Percentiles rank a stretch among this genome's conserved stretches.
Evolutionary conservation across 768 basidiomycete species (phyloP).

Genomic region (Brasilioporus rufonigricans): DNA sequence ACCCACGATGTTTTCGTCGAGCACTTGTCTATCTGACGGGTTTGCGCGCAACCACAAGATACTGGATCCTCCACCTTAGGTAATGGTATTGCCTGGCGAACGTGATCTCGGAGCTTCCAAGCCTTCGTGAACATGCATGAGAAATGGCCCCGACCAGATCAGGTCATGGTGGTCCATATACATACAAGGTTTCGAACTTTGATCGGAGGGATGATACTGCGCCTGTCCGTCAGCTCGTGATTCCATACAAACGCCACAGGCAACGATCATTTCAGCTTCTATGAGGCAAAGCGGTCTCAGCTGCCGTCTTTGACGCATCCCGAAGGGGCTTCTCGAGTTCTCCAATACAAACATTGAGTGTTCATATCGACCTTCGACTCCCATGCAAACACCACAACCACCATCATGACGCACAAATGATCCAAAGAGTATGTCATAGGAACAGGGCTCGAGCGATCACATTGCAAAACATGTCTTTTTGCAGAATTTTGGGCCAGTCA

Average conservation of each 20-base stretch:
- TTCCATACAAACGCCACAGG: conserved; percentile 15
- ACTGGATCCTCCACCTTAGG: neutral
- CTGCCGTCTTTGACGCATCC: conserved; percentile 2
- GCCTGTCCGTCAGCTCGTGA: neutral
- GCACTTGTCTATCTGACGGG: conserved; percentile 12
- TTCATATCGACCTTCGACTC: neutral
- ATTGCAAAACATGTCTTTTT: neutral
- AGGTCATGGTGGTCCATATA: neutral
- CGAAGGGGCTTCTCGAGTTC: neutral
- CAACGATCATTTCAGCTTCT: conserved; percentile 8
- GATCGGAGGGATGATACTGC: conserved; percentile 4
- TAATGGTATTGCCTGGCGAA: conserved; percentile 6
- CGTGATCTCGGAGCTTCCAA: neutral
- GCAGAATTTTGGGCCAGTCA: neutral
- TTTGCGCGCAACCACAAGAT: neutral
- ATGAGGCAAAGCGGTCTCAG: conserved; percentile 5
- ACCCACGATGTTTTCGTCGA: conserved; percentile 13
- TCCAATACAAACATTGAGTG: neutral
- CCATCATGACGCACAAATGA: neutral
- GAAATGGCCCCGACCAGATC: conserved; percentile 17
- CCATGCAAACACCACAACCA: neutral
- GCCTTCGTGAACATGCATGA: conserved; percentile 14
- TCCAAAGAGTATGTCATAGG: neutral
- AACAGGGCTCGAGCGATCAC: neutral
- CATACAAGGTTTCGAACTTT: conserved; percentile 10